These are phyloP conservation scores for Mycosphaerella sp. DNA, from an alignment of 2,329 filamentous ascomycete genomes.

Conservation along the genomic window DNA sequence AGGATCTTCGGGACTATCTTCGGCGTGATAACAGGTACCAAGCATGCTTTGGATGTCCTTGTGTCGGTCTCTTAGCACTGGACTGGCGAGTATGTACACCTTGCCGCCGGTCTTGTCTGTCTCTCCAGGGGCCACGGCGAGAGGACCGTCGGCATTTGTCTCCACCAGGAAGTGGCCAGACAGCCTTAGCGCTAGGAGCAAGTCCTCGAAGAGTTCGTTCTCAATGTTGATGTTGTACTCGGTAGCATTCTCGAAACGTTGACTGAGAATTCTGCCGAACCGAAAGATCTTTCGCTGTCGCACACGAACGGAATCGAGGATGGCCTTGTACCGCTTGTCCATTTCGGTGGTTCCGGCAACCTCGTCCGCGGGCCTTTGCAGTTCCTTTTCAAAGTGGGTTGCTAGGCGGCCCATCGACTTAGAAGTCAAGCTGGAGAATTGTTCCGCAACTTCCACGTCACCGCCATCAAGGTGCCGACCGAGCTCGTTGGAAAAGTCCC, in stretches of 20 bases:
- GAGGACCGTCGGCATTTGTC: slow-evolving; percentile 49
- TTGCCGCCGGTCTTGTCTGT: slow-evolving; percentile 43
- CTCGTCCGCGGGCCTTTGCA: slow-evolving; percentile 78
- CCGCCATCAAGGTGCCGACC: slow-evolving; percentile 86
- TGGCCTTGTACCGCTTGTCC: slow-evolving; percentile 95
- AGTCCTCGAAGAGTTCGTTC: slow-evolving; percentile 61
- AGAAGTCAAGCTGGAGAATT: slow-evolving; percentile 88
- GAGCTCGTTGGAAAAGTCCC: slow-evolving; percentile 94
- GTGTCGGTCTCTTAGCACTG: slow-evolving; percentile 65
- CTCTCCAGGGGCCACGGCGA: slow-evolving; percentile 11
- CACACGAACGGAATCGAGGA: slow-evolving; percentile 90
- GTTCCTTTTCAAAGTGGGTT: slow-evolving; percentile 83
- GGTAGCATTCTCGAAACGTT: slow-evolving; percentile 92
- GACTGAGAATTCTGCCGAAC: slow-evolving; percentile 82
- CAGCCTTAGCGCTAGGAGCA: slow-evolving; percentile 73
- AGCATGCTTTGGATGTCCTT: slow-evolving; percentile 82
- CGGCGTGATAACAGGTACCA: slow-evolving; percentile 67
- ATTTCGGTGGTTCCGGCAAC: slow-evolving; percentile 66
- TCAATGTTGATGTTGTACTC: slow-evolving; percentile 82
- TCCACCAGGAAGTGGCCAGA: slow-evolving; percentile 85
- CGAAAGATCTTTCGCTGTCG: slow-evolving; percentile 94
- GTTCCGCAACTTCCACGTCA: slow-evolving; percentile 93
- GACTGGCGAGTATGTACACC: slow-evolving; percentile 72
- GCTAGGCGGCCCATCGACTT: slow-evolving; percentile 87
- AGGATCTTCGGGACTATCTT: slow-evolving; percentile 63